A percentile compares a stretch with the other conserved stretches of the same genome.
phyloP scores from a whole-genome alignment of 176 grass and related monocot genomes.

The Aegilops speltoides region DNA sequence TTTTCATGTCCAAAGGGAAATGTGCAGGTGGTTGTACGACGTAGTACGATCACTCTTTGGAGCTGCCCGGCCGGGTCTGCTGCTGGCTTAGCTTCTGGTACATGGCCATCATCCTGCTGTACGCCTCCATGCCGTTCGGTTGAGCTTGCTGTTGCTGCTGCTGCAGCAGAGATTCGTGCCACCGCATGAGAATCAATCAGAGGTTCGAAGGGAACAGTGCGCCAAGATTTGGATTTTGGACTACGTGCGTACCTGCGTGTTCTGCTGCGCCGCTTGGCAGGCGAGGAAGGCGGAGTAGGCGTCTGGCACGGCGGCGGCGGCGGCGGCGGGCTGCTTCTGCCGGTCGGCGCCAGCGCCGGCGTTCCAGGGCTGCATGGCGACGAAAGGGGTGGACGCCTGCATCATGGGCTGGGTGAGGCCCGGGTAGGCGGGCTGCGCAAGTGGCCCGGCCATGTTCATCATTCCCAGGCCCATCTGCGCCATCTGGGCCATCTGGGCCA shows the following conservation, averaged over 20 bases:
- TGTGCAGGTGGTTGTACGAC: not conserved
- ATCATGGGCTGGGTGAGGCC: conserved; percentile 48
- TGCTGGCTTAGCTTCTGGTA: conserved; percentile 56
- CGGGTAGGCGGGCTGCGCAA: conserved; percentile 35
- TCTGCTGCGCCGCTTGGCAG: conserved; percentile 51
- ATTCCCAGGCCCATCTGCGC: conserved; percentile 66
- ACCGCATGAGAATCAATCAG: not conserved
- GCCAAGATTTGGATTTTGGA: not conserved
- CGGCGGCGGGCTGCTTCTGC: conserved; percentile 14
- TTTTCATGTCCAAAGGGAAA: not conserved
- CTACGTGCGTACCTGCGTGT: conserved; percentile 30
- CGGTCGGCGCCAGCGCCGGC: conserved; percentile 22
- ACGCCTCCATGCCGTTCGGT: conserved; percentile 66
- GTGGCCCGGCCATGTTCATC: conserved; percentile 51
- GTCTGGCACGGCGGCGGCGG: conserved; percentile 25
- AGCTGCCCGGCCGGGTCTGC: conserved; percentile 36
- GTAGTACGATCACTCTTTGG: conserved; percentile 28
- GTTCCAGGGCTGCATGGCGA: conserved; percentile 34
- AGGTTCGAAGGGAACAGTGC: not conserved
- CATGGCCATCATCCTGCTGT: conserved; percentile 59
- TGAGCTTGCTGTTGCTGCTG: conserved; percentile 35
- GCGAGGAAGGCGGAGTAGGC: conserved; percentile 58
- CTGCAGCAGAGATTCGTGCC: conserved; percentile 19
- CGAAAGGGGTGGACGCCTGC: conserved; percentile 43
- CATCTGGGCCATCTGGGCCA: conserved; percentile 83